These are phyloP conservation scores for Calcarisporium arbuscula DNA, from an alignment of 2,329 filamentous ascomycete species.

Conservation along the genomic window DNA sequence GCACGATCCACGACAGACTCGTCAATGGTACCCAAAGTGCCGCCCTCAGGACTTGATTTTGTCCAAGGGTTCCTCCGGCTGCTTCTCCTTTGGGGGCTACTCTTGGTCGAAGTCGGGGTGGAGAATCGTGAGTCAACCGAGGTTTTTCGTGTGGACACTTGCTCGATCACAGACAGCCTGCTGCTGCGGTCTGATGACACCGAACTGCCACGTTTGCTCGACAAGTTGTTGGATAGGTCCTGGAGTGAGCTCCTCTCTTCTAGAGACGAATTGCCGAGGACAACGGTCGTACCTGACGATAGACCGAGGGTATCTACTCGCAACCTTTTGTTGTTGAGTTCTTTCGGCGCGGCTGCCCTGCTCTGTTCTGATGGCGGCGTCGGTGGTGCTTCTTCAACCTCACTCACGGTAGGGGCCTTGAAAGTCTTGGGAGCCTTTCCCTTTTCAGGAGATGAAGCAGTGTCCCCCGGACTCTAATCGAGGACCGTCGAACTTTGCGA, in stretches of 20 bases:
- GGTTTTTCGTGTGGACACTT: constrained; percentile 24
- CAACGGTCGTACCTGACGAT: constrained; percentile 21
- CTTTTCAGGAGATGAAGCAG: constrained; percentile 3
- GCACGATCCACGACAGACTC: constrained; percentile 19
- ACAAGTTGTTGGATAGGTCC: constrained; percentile 11
- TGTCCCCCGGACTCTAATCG: constrained; percentile 9
- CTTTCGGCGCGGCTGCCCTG: constrained; percentile 16
- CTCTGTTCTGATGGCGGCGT: constrained; percentile 8
- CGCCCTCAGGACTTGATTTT: constrained; percentile 28
- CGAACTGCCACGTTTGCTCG: constrained; percentile 16
- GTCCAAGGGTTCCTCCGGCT: constrained; percentile 27
- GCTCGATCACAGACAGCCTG: constrained; percentile 15
- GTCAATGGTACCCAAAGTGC: constrained; percentile 27
- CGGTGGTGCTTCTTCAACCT: not conserved
- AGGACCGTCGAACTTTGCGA: constrained; percentile 15
- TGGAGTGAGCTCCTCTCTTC: constrained; percentile 20
- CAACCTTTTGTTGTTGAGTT: constrained; percentile 19
- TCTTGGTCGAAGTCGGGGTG: constrained; percentile 13
- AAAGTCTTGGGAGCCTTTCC: constrained; percentile 10
- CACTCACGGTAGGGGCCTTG: not conserved
- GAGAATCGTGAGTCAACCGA: constrained; percentile 26
- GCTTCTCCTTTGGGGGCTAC: constrained; percentile 16
- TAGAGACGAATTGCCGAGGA: constrained; percentile 16
- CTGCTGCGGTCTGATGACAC: constrained; percentile 21
- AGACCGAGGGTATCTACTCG: constrained; percentile 17